Evolutionary conservation across 306 rosid species (phyloP), one percentile per base, ranked within the genome.

Genomic region (Psophocarpus tetragonolobus): DNA sequence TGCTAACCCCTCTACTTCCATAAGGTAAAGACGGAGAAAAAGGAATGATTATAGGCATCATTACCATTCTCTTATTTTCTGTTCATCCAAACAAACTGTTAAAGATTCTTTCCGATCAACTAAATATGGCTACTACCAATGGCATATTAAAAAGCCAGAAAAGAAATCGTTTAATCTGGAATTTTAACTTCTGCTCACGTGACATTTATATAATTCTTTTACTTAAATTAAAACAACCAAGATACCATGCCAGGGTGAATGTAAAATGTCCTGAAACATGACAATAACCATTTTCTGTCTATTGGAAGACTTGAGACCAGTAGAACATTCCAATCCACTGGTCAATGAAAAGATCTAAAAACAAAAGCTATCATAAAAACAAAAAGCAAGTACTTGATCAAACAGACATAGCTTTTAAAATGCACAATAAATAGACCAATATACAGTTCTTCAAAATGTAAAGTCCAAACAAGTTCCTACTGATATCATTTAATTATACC

Each of bases 401-500:
- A 65, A 54, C 58, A 77, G 39, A 54, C 65, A 23, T 21, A 30
- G 70, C 75, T 33, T 71, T 50, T 38, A 8, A 57, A 61, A 47
- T 17, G 8, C 39, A 33, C 71, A 39, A 60, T n/a, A 67, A 78
- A 73, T 36, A 39, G 12, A 71, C 32, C 36, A 48, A 50, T 65
- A 42, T 23, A 56, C 8, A 26, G 56, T 39, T 44, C 65, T 54
- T 45, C 54, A 75, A 69, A 82, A 65, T 35, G 68, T 56, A 56
- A 15, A 33, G 78, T 70, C 57, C 64, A 45, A 70, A 64, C 30
- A 61, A 65, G 36, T 51, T 77, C 76, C 80, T 47, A 53, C 21
- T 63, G 23, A 72, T 47, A n/a, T 57, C 65, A 54, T 67, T 64
- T 15, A 30, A 60, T 0, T 54, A 61, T 83, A 94, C 98, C 97